A percentile compares a stretch with the other conserved stretches of the same genome.
phyloP scores from a whole-genome alignment of 352 stramenopile species.

The Phytophthora podocarpi region DNA sequence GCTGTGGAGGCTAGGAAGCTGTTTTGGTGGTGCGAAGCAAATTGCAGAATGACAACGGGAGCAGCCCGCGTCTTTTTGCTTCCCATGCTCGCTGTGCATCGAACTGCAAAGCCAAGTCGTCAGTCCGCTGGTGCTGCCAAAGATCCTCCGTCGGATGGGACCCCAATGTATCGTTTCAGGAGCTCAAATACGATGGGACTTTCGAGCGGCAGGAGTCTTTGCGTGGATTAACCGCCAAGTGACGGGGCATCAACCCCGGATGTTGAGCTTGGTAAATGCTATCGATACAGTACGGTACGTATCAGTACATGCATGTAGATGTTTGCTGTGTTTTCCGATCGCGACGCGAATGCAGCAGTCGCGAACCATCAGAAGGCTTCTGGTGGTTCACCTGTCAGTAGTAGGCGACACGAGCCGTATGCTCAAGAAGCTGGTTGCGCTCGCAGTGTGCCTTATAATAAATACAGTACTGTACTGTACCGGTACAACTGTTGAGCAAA shows the following conservation, averaged over 20 bases:
- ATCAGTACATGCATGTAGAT: no score
- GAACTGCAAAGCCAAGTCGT: constrained; percentile 21
- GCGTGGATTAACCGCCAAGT: constrained; percentile 12
- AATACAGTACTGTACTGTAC: no score
- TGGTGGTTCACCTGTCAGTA: no score
- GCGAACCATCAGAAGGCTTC: no score
- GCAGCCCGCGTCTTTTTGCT: neutral
- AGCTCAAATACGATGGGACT: constrained; percentile 20
- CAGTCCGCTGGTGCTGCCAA: constrained; percentile 8
- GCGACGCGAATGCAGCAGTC: no score
- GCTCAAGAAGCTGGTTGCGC: no score
- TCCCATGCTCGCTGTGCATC: neutral
- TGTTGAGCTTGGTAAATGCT: constrained; percentile 13
- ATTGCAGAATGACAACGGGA: constrained; percentile 22
- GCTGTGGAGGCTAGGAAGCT: no score
- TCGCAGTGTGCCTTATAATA: no score
- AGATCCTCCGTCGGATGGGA: constrained; percentile 23
- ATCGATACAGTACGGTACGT: no score
- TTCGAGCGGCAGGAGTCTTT: constrained; percentile 1
- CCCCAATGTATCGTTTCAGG: constrained; percentile 8
- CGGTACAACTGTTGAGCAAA: no score
- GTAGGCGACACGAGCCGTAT: no score
- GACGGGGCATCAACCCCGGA: constrained; percentile 1
- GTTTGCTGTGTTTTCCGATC: no score
- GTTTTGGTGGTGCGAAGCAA: constrained; percentile 12